Base-by-base conservation (phyloP, 805 yeast species). In the Zygoascus flipseniorum region DNA sequence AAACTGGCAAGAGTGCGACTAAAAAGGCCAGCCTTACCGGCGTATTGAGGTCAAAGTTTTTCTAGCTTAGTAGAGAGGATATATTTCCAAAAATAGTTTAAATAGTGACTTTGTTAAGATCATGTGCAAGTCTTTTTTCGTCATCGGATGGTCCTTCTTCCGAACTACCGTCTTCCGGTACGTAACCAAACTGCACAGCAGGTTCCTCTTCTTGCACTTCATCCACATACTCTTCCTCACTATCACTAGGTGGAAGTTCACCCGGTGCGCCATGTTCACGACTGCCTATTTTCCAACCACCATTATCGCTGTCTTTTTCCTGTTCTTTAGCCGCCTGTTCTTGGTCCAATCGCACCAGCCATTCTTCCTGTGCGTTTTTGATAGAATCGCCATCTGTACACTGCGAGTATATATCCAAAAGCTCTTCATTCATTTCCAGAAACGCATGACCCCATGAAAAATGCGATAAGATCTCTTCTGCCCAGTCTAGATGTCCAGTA, bases 371-470 rank as follows among this genome's bases (percentile, higher is more conserved):
- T 0, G 89, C 96, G 43, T 64, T 69, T 48, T 76, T 72, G 0
- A 93, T 81, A 5, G 90, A 83, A 1, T 77, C 89, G 1, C 86
- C 76, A 62, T 92, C 96, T 0, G 92, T 81, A 69, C 98, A 92
- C 43, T 77, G 65, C 51, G 83, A 84, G 62, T 93, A 93, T 6
- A 84, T 67, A 49, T 81, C 85, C 14, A 93, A 61, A 10, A 93
- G 71, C 56, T 89, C 97, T 58, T 79, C 78, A 66, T 93, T 93
- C 52, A 93, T 80, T 51, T 85, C 82, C 61, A 93, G 69, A 62
- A 93, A 93, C 0, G 86, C 83, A n/a, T 80, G 78, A 1, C 99
- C 99, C 96, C 97, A 93, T 1, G 95, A 83, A 64, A 93, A 93
- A 64, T 90, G 81, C 48, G 80, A 76, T 57, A 93, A 69, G 16